Percentiles rank a stretch among this genome's conserved stretches.
Evolutionary conservation across 2,329 filamentous ascomycete species (phyloP).

Genomic region (Aspergillus amoenus): DNA sequence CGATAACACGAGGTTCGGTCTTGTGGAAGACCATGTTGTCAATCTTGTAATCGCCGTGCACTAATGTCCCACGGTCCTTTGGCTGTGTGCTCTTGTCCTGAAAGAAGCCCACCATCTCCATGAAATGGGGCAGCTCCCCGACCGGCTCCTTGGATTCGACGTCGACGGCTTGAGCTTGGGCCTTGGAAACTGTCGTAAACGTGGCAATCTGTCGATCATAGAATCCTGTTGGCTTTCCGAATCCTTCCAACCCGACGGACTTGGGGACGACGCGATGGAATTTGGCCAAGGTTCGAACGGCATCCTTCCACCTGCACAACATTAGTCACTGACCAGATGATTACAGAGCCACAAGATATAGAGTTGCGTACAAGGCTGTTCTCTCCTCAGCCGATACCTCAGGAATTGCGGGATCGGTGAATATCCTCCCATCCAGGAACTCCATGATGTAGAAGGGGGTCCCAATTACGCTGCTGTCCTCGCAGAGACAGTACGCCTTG

Average conservation of each 20-base stretch:
- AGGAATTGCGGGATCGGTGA: conserved; percentile 83
- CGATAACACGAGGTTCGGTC: conserved; percentile 83
- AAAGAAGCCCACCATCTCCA: conserved; percentile 79
- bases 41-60: conserved; percentile 97
- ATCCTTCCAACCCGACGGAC: conserved; percentile 67
- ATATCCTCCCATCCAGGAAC: conserved; percentile 89
- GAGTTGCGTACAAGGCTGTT: conserved; percentile 60
- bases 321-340: conserved; percentile 5
- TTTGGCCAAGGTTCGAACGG: conserved; percentile 77
- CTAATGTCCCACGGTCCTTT: conserved; percentile 71
- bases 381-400: conserved; percentile 68
- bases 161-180: conserved; percentile 74
- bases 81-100: conserved; percentile 68
- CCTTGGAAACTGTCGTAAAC: conserved; percentile 73
- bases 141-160: conserved; percentile 74
- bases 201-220: conserved; percentile 84
- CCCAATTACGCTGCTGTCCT: conserved; percentile 75
- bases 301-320: conserved; percentile 69
- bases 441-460: conserved; percentile 98
- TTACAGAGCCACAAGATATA: background rate
- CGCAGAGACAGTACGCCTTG: conserved; percentile 78
- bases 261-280: conserved; percentile 74
- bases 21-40: conserved; percentile 88
- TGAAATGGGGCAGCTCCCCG: conserved; percentile 79
- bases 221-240: conserved; percentile 74